phyloP scores from a whole-genome alignment of 1,139 yeast genomes.

The Suhomyces taliae region DNA sequence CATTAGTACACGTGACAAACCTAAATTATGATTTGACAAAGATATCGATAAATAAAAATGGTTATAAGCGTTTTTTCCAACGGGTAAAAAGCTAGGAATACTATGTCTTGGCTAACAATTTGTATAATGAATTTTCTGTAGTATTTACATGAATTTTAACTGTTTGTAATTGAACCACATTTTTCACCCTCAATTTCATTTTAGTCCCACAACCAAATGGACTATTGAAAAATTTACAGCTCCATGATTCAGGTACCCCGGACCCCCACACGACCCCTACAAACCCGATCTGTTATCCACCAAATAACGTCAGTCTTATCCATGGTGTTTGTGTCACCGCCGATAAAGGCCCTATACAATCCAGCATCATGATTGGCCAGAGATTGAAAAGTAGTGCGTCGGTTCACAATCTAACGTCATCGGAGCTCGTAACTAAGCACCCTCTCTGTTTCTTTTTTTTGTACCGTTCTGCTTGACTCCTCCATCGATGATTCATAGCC shows the following conservation, averaged over 20 bases:
- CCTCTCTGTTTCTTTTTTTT: conserved; percentile 1
- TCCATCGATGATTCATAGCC: conserved; percentile 4
- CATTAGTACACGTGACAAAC: background rate
- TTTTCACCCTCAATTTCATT: background rate
- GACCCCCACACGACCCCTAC: background rate
- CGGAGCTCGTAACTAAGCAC: background rate
- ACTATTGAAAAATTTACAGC: background rate
- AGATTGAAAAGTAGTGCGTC: conserved; percentile 8
- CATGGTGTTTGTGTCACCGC: conserved; percentile 9
- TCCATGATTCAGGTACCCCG: background rate
- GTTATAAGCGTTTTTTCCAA: too few species aligned
- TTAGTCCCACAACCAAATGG: too few species aligned
- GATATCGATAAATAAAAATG: too few species aligned
- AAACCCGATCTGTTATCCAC: background rate
- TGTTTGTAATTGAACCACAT: background rate
- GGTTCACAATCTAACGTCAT: background rate
- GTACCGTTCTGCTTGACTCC: background rate
- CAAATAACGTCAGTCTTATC: background rate
- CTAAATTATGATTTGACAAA: too few species aligned
- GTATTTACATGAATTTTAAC: too few species aligned
- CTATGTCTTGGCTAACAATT: too few species aligned
- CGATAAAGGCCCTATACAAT: conserved; percentile 11
- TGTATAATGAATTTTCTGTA: too few species aligned
- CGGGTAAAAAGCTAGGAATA: too few species aligned
- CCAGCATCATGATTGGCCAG: conserved; percentile 5